Evolutionary conservation across 148 eudicot species (phyloP).

Genomic region (Simmondsia chinensis): DNA sequence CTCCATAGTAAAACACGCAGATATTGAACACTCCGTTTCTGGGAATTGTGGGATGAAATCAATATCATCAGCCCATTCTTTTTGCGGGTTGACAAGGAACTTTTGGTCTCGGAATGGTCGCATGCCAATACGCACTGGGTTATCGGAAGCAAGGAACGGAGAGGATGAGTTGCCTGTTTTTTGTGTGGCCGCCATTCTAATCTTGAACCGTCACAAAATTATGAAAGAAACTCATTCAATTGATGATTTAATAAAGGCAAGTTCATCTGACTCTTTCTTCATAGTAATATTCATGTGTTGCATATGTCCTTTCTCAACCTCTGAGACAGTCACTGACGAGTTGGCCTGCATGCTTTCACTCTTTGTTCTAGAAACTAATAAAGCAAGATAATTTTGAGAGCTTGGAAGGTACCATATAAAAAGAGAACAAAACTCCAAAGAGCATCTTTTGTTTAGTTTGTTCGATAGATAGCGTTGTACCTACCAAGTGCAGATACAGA

Average conservation of each 20-base stretch:
- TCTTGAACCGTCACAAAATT: constrained; percentile 75
- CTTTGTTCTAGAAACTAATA: too few relatives aligned
- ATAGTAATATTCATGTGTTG: too few relatives aligned
- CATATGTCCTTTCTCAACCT: too few relatives aligned
- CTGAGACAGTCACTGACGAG: too few relatives aligned
- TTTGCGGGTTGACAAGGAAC: constrained; percentile 80
- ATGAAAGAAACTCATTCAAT: constrained; percentile 78
- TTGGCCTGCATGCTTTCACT: too few relatives aligned
- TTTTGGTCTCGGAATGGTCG: constrained; percentile 79
- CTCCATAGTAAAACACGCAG: constrained; percentile 28
- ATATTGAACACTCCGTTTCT: constrained; percentile 32
- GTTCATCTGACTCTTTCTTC: constrained; percentile 7
- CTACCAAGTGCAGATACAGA: too few relatives aligned
- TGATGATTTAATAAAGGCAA: constrained; percentile 93
- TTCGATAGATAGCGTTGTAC: not conserved
- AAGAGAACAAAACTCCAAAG: not conserved
- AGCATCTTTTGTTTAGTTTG: not conserved
- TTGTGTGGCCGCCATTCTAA: constrained; percentile 84
- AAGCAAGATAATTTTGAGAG: too few relatives aligned
- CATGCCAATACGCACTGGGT: constrained; percentile 24
- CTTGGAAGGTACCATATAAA: too few relatives aligned
- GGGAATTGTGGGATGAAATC: constrained; percentile 50
- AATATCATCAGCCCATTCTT: constrained; percentile 36
- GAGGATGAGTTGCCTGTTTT: constrained; percentile 88
- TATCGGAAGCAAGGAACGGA: constrained; percentile 45